Evolutionary conservation across 257 asterid genomes (phyloP), one percentile per base, ranked within the genome.

Genomic region (Fraxinus pennsylvanica): DNA sequence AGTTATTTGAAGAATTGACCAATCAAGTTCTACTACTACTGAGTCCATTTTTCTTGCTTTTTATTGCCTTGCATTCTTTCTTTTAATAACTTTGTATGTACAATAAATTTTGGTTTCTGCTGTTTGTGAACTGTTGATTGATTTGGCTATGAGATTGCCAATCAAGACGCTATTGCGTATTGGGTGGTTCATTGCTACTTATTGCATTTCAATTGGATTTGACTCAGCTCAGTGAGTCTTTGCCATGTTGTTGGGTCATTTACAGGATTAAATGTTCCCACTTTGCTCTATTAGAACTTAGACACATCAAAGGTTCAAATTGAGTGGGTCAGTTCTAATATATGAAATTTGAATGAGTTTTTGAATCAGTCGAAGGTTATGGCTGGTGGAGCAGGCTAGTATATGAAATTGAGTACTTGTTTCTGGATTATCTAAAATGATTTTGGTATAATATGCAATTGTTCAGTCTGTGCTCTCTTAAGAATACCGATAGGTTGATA

Each of bases 41-140:
- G 66, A 38, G 68, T 76, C 25, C 36, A 13, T 76, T 52, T 38
- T 71, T 35, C 74, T 76, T 61, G 71, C 52, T 29, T 27, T 66
- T 57, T 43, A 75, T 76, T 76, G 65, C 19, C 68, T 70, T 76
- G 69, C 70, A 27, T 63, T 63, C 35, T 63, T 63, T 63, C 69
- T 22, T 63, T 27, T 63, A 27, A 27, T 63, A 63, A 12, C 15
- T 9, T 22, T 22, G 33, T 61, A 25, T 61, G 68, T 63, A n/a
- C 69, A 63, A 27, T 25, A 3, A 12, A 10, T 63, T 63, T 22
- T 25, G 35, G 36, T 12, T 25, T 61, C 12, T 27, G 19, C 69
- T 63, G n/a, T 63, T 63, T 7, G 17, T 12, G 13, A 21, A 59
- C 14, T 59, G 67, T 59, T 59, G 30, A 59, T 21, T 59, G 32